Base-by-base conservation (phyloP, 179 eudicot species). In the Silene vulgaris region DNA sequence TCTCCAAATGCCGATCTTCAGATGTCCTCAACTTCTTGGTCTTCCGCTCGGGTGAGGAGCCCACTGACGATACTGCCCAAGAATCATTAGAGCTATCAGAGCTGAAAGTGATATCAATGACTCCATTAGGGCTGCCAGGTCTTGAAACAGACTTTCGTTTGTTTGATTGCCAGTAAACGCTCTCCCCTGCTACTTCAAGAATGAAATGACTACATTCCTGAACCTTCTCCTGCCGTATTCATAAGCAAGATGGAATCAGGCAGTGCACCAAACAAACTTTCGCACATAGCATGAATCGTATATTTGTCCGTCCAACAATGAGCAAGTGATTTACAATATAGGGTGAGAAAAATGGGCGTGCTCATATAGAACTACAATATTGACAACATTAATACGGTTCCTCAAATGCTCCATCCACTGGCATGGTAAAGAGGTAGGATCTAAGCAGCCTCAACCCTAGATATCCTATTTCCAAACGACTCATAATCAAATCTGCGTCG, bases 71-170 rank as follows among this genome's bases (percentile, higher is more conserved):
- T 2, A 71, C 79, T 12, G 71, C 80, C 82, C 85, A 82, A 4
- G 85, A 82, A 64, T 82, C 82, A 21, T 72, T 71, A 9, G 82
- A 82, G 78, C 78, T 75, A 57, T 79, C 85, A 30, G 67, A 82
- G 76, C 80, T 79, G 64, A 82, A 82, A 12, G 72, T 72, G 7
- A 70, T 80, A 21, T 82, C 85, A 14, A 82, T 73, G 9, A 82
- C 85, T 1, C 85, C 85, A 59, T 76, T 79, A 1, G 85, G 85
- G 72, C 85, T 82, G 30, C 79, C 79, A 4, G 79, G 81, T 26
- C 54, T 5, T 68, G 77, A 60, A 16, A 67, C 62, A 20, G 21
- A 40, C 74, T 82, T 82, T 40, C 79, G 74, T 67, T 79, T 79
- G 65, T 70, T 79, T 20, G 80, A 65, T 28, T 62, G 69, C 28